A percentile compares a stretch with the other conserved stretches of the same genome.
Evolutionary conservation across 2,329 filamentous ascomycete species (phyloP).

Genomic region (Diaporthe longicolla): DNA sequence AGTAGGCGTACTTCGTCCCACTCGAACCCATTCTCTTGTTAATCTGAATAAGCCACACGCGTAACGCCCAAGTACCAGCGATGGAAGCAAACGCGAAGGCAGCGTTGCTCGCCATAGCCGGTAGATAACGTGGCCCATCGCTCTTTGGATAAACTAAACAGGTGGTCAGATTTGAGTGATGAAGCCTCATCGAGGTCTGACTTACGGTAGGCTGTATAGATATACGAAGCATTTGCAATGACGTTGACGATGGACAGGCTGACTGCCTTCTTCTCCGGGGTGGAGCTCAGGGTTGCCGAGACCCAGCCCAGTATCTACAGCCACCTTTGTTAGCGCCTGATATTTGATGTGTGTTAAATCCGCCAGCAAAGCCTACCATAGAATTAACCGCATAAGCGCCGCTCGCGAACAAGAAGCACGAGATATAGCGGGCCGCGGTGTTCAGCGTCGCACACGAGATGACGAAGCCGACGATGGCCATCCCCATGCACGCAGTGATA

Average conservation of each 20-base stretch:
- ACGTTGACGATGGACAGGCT: background rate
- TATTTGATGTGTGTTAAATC: accelerated
- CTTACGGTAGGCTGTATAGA: slow-evolving; percentile 17
- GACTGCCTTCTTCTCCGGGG: slow-evolving; percentile 60
- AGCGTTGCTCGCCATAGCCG: slow-evolving; percentile 10
- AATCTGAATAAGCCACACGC: background rate
- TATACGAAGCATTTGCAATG: background rate
- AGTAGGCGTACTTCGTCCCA: background rate
- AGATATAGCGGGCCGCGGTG: slow-evolving; percentile 50
- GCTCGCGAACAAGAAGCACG: slow-evolving; percentile 54
- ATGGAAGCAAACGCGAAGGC: slow-evolving; percentile 9
- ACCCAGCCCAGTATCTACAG: slow-evolving; percentile 57
- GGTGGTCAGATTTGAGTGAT: background rate
- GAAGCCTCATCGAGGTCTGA: accelerated
- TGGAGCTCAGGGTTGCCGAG: slow-evolving; percentile 57
- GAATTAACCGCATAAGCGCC: slow-evolving; percentile 58
- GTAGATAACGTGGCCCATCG: slow-evolving; percentile 7
- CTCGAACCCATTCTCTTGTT: slow-evolving; percentile 10
- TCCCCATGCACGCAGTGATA: slow-evolving; percentile 55
- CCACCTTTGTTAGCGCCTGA: background rate
- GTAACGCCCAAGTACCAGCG: background rate
- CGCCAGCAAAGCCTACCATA: slow-evolving; percentile 42
- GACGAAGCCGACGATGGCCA: slow-evolving; percentile 58
- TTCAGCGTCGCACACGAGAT: slow-evolving; percentile 51
- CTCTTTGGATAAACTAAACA: background rate